Evolutionary conservation across 345 rosid species (phyloP).

Genomic region (Leavenworthia alabamica): DNA sequence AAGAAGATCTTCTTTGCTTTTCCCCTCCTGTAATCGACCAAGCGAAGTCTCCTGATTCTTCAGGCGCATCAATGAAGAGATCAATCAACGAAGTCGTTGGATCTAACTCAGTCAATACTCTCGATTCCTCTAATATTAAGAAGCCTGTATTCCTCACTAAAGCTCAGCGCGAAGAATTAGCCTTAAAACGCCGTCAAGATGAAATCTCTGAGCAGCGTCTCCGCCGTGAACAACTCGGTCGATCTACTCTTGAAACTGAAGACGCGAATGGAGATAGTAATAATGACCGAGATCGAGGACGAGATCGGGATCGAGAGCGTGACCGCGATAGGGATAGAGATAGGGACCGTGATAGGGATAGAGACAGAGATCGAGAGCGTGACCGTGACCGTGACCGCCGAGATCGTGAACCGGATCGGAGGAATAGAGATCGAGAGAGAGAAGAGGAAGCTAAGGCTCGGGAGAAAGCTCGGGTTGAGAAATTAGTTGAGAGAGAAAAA

Average conservation of each 20-base stretch:
- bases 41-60: conserved; percentile 28
- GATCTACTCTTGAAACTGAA: background rate
- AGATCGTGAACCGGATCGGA: no score
- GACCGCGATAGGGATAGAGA: conserved; percentile 29
- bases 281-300: background rate
- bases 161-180: conserved; percentile 56
- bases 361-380: conserved; percentile 32
- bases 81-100: conserved; percentile 28
- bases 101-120: no score
- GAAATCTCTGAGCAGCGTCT: conserved; percentile 40
- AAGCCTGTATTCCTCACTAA: conserved; percentile 57
- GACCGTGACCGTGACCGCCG: conserved; percentile 30
- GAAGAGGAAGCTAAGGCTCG: no score
- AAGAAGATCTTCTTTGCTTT: no score
- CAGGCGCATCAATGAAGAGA: conserved; percentile 32
- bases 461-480: conserved; percentile 42
- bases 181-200: conserved; percentile 75
- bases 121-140: conserved; percentile 3
- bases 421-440: conserved; percentile 32
- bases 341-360: conserved; percentile 32
- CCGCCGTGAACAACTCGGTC: conserved; percentile 29
- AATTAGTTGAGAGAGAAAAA: conserved; percentile 57
- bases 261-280: background rate
- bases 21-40: conserved; percentile 59
- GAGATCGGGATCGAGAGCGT: no score